Conservation (phyloP, 352 stramenopile genomes). For the Phytophthora pseudosyringae region DNA sequence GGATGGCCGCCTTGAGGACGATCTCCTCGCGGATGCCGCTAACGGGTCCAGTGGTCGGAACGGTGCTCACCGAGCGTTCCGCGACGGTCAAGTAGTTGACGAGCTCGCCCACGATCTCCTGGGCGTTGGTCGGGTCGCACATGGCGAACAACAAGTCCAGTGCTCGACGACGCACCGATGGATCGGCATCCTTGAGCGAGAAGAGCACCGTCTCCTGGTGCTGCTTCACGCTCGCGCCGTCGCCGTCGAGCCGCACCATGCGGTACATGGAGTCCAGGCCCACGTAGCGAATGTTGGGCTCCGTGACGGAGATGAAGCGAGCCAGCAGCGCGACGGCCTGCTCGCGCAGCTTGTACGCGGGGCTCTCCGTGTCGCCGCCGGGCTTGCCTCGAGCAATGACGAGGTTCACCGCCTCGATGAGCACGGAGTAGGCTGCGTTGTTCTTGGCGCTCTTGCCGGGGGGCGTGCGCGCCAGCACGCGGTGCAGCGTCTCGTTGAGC, state of each 20-base stretch:
- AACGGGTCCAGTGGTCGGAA: slow-evolving; percentile 27
- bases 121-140: slow-evolving; percentile 96
- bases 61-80: slow-evolving; percentile 72
- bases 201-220: slow-evolving; percentile 96
- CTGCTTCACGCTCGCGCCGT: slow-evolving; percentile 91
- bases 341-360: slow-evolving; percentile 87
- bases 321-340: slow-evolving; percentile 94
- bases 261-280: slow-evolving; percentile 97
- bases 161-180: slow-evolving; percentile 94
- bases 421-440: slow-evolving; percentile 96
- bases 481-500: slow-evolving; percentile 92
- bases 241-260: slow-evolving; percentile 90
- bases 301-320: slow-evolving; percentile 97
- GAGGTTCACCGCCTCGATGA: slow-evolving; percentile 98
- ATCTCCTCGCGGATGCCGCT: slow-evolving; percentile 93
- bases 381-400: slow-evolving; percentile 94
- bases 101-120: slow-evolving; percentile 96
- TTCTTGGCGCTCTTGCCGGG: slow-evolving; percentile 91
- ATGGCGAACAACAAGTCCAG: slow-evolving; percentile 98
- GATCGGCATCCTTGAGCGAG: slow-evolving; percentile 97
- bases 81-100: slow-evolving; percentile 94
- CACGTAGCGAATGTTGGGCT: slow-evolving; percentile 98
- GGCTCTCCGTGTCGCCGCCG: slow-evolving; percentile 35
- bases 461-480: slow-evolving; percentile 92
- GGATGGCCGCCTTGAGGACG: slow-evolving; percentile 98